Conservation (phyloP, 805 yeast genomes). For the Schwanniomyces vanrijiae region DNA sequence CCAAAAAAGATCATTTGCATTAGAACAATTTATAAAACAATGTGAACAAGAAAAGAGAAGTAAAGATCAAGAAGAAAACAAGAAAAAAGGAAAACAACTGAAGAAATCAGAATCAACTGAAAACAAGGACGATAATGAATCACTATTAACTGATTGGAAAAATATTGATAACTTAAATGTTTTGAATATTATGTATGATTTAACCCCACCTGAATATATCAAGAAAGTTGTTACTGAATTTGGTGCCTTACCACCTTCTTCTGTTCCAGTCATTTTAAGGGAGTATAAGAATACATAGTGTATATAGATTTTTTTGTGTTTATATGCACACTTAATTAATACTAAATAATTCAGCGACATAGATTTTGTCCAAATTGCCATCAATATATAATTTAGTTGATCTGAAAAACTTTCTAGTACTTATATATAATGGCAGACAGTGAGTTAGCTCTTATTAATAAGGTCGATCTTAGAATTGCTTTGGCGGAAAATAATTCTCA, state of each 20-base stretch:
- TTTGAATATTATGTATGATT: constrained; percentile 85
- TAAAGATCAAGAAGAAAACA: constrained; percentile 20
- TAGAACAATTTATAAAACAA: constrained; percentile 58
- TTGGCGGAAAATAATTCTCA: constrained; percentile 68
- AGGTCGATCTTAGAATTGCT: constrained; percentile 81
- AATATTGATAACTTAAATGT: constrained; percentile 62
- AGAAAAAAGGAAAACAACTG: constrained; percentile 13
- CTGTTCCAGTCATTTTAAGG: constrained; percentile 94
- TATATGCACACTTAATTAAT: not conserved
- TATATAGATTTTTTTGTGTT: not conserved
- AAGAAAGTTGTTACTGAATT: constrained; percentile 95
- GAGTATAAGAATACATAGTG: constrained; percentile 65
- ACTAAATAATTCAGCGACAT: not conserved
- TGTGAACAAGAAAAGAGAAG: constrained; percentile 31
- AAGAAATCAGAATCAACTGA: constrained; percentile 4
- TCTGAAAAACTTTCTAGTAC: not conserved
- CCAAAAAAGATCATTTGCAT: constrained; percentile 57
- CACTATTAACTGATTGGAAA: constrained; percentile 64
- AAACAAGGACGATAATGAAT: constrained; percentile 19
- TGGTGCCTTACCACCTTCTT: constrained; percentile 96
- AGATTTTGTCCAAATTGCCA: not conserved
- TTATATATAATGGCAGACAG: constrained; percentile 28
- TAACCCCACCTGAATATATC: constrained; percentile 91
- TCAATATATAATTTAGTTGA: not conserved
- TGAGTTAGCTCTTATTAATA: constrained; percentile 64